A percentile compares a stretch with the other conserved stretches of the same genome.
Conservation (phyloP, 495 filamentous ascomycete genomes). For the Bryoglossum gracile region DNA sequence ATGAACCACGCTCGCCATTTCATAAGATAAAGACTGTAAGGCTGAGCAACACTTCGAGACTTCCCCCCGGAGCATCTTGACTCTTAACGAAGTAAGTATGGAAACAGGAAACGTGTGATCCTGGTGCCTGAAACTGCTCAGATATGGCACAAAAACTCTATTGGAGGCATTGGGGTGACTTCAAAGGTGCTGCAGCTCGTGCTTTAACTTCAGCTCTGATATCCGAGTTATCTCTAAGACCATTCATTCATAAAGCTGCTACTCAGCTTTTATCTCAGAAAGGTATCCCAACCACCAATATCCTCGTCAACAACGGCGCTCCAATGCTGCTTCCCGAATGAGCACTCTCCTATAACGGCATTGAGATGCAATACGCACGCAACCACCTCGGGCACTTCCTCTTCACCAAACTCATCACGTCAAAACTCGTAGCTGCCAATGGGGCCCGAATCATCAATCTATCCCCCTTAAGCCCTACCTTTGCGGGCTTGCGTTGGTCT, state of each 20-base stretch:
- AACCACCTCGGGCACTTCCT: slow-evolving; percentile 55
- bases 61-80: too few species aligned
- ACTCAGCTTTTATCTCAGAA: slow-evolving; percentile 31
- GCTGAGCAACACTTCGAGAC: too few species aligned
- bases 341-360: slow-evolving; percentile 30
- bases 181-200: too few species aligned
- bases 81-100: too few species aligned
- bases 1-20: too few species aligned
- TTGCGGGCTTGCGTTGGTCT: slow-evolving; percentile 4
- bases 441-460: slow-evolving; percentile 36
- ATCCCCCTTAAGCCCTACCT: slow-evolving; percentile 27
- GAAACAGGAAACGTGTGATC: too few species aligned
- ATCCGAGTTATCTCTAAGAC: too few species aligned
- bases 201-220: too few species aligned
- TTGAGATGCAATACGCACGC: slow-evolving; percentile 53
- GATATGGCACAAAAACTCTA: too few species aligned
- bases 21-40: too few species aligned
- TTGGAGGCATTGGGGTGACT: too few species aligned
- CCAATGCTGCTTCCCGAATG: slow-evolving; percentile 48
- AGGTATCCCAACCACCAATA: slow-evolving; percentile 37
- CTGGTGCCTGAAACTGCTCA: too few species aligned
- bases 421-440: slow-evolving; percentile 32
- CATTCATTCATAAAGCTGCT: slow-evolving; percentile 37
- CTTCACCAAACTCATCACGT: slow-evolving; percentile 42
- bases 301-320: slow-evolving; percentile 63